A percentile compares a stretch with the other conserved stretches of the same genome.
phyloP scores from a whole-genome alignment of 371 early-diverging fungal genomes.

The Mucor circinelloides region DNA sequence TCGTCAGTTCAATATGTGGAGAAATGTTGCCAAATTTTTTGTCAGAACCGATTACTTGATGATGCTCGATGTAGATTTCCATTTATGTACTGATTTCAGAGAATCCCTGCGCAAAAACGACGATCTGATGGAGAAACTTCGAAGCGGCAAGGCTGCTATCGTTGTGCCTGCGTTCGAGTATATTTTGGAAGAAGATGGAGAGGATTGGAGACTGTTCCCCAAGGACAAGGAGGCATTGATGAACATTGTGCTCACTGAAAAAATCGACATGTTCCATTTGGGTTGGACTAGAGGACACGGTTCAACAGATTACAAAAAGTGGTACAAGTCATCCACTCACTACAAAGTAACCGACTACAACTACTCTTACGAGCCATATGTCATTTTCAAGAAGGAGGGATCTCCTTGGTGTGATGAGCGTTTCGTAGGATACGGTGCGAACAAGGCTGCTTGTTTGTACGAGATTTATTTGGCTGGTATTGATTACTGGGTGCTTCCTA shows the following conservation, averaged over 20 bases:
- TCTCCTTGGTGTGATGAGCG: slow-evolving; percentile 72
- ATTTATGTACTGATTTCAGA: slow-evolving; percentile 61
- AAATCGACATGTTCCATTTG: slow-evolving; percentile 62
- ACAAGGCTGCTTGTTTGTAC: slow-evolving; percentile 72
- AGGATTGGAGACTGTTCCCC: slow-evolving; percentile 57
- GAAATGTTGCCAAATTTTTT: slow-evolving; percentile 67
- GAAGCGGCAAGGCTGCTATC: slow-evolving; percentile 51
- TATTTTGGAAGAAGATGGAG: slow-evolving; percentile 53
- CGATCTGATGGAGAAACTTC: slow-evolving; percentile 47
- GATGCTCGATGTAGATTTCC: slow-evolving; percentile 66
- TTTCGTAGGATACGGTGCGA: slow-evolving; percentile 72
- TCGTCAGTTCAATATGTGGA: slow-evolving; percentile 69
- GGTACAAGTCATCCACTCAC: slow-evolving; percentile 49
- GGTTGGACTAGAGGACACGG: slow-evolving; percentile 61
- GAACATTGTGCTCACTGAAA: slow-evolving; percentile 43
- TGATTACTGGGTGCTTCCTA: slow-evolving; percentile 65
- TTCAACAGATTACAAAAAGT: slow-evolving; percentile 57
- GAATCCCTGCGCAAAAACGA: slow-evolving; percentile 42
- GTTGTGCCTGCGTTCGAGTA: slow-evolving; percentile 68
- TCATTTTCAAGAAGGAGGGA: slow-evolving; percentile 63
- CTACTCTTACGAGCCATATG: slow-evolving; percentile 67
- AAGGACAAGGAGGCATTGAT: slow-evolving; percentile 44
- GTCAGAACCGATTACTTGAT: slow-evolving; percentile 61
- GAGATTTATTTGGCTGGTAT: slow-evolving; percentile 68
- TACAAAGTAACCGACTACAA: slow-evolving; percentile 58